Percentiles rank a stretch among this genome's conserved stretches.
Conservation (phyloP, 345 rosid species). For the Excoecaria agallocha region DNA sequence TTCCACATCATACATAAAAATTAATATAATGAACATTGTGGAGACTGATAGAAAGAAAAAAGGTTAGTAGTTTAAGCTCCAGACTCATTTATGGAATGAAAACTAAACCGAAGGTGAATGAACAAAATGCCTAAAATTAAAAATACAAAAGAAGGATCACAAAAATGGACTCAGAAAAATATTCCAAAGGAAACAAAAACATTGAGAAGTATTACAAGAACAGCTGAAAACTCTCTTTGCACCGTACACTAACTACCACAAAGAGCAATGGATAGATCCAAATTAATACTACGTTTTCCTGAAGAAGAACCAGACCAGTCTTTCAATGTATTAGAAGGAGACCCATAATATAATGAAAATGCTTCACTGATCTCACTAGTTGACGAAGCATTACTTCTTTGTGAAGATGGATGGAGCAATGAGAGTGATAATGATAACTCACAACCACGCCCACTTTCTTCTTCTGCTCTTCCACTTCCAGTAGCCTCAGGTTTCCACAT, state of each 20-base stretch:
- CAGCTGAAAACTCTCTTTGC: neutral
- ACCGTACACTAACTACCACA: slow-evolving; percentile 34
- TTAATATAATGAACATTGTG: too few relatives aligned
- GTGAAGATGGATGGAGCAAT: slow-evolving; percentile 37
- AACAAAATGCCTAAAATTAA: too few relatives aligned
- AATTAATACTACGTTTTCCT: slow-evolving; percentile 36
- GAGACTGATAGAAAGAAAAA: too few relatives aligned
- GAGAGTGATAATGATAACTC: slow-evolving; percentile 60
- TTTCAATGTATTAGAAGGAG: slow-evolving; percentile 20
- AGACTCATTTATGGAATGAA: too few relatives aligned
- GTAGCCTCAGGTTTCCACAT: neutral
- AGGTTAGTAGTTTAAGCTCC: too few relatives aligned
- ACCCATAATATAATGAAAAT: slow-evolving; percentile 45
- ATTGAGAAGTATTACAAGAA: neutral
- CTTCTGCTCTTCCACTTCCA: slow-evolving; percentile 4
- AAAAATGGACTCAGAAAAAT: neutral
- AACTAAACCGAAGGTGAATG: too few relatives aligned
- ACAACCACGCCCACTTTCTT: slow-evolving; percentile 24
- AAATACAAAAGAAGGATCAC: neutral
- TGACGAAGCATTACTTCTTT: slow-evolving; percentile 48
- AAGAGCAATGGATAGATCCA: slow-evolving; percentile 77
- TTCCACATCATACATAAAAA: too few relatives aligned
- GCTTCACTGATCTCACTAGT: slow-evolving; percentile 71
- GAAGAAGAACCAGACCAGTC: slow-evolving; percentile 43
- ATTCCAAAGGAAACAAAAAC: neutral